Evolutionary conservation across 805 yeast species (phyloP).

Genomic region (Jamesozyma hellenica): DNA sequence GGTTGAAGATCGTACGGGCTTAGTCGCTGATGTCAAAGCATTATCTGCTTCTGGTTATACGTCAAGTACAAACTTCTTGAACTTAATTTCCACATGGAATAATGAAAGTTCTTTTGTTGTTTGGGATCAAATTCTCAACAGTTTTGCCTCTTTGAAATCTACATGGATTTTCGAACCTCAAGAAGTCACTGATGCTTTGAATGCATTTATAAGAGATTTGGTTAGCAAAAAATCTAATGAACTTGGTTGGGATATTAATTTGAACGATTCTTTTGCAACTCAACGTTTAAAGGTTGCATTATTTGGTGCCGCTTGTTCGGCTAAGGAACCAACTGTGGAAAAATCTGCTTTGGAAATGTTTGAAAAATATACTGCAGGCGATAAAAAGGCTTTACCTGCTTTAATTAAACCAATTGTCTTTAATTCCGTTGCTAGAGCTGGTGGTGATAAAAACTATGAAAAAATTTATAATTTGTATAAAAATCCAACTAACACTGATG

Average conservation of each 20-base stretch:
- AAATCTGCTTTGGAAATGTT: slow-evolving; percentile 42
- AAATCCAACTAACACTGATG: slow-evolving; percentile 51
- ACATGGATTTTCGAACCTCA: slow-evolving; percentile 49
- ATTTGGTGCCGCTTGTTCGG: slow-evolving; percentile 48
- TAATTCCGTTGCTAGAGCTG: slow-evolving; percentile 52
- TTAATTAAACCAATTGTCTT: slow-evolving; percentile 61
- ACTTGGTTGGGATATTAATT: slow-evolving; percentile 57
- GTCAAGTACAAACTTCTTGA: slow-evolving; percentile 49
- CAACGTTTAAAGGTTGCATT: slow-evolving; percentile 60
- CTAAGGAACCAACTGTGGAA: slow-evolving; percentile 40
- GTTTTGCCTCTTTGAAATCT: slow-evolving; percentile 39
- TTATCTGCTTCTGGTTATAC: slow-evolving; percentile 63
- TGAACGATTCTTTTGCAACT: slow-evolving; percentile 45
- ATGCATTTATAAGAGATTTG: slow-evolving; percentile 44
- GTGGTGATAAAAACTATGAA: slow-evolving; percentile 52
- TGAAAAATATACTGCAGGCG: slow-evolving; percentile 47
- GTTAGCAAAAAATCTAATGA: slow-evolving; percentile 43
- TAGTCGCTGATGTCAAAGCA: slow-evolving; percentile 70
- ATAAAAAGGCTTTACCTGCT: slow-evolving; percentile 60
- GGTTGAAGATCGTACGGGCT: slow-evolving; percentile 69
- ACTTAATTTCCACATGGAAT: slow-evolving; percentile 51
- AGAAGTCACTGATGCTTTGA: slow-evolving; percentile 38
- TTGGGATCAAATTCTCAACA: slow-evolving; percentile 50
- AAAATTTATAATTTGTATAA: slow-evolving; percentile 49
- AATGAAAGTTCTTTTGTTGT: slow-evolving; percentile 53